Base-by-base conservation (phyloP, 331 rosid genomes). In the Cucumis variabilis region DNA sequence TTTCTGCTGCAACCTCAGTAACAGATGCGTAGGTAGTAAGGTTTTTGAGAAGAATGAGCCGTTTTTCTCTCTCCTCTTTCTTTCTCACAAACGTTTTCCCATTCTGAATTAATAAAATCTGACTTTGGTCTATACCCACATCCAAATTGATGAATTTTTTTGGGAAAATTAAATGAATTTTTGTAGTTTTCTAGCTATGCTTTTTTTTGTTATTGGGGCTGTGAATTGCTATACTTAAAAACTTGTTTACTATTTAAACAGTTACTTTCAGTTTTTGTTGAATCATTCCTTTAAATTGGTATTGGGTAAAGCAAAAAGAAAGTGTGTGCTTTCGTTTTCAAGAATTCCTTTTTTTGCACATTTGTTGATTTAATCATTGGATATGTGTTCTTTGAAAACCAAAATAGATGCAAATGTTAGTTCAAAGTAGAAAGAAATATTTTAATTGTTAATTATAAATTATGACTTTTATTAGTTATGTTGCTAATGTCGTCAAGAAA, bases 41-140 rank as follows among this genome's bases (percentile, higher is more conserved):
- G 84, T 21, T 74, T 44, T 78, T 53, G 41, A 46, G 84, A 51
- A 78, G 66, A 53, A 78, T 20, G n/a, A 51, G 44, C 84, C 84
- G 84, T 16, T 51, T 78, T 78, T 78, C 84, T 74, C 62, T 66
- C 53, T 46, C 51, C 28, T 62, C 24, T 60, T 25, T 73, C 53
- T 50, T 53, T 82, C 50, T 67, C 24, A 13, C 6, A 24, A 37
- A 58, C 48, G 41, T 23, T 72, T 53, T 21, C 13, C 13, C 20
- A 6, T 76, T 74, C 23, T 7, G 27, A 48, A 44, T 20, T 19
- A 73, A 73, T 76, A n/a, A 76, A 70, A 71, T 74, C 14, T 46
- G 82, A 24, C 23, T 75, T 75, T 75, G 25, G 82, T 75, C 37
- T 48, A 7, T 50, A 2, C n/a, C n/a, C 41, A n/a, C 79, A 75